Base-by-base conservation (phyloP, 805 yeast genomes). In the Wickerhamiella sergipiensis region DNA sequence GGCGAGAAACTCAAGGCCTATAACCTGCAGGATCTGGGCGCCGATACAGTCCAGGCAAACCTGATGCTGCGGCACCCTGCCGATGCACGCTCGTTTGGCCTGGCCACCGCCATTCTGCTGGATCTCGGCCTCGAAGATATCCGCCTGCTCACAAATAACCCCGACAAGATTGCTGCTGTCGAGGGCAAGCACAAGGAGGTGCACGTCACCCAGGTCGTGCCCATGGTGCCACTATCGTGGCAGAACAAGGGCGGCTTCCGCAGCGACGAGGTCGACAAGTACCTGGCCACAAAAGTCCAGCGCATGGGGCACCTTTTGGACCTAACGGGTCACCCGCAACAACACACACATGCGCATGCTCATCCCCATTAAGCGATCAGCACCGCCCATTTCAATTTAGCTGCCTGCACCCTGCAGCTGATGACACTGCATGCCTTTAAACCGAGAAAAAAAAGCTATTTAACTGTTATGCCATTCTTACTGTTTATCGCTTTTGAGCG, bases 181-280 rank as follows among this genome's bases (percentile, higher is more conserved):
- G 97, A 89, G 67, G 95, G 97, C 42, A 80, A 79, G 61, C 75
- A 86, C 60, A 74, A 83, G 42, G 71, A 77, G 48, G 79, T 92
- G 29, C 75, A 74, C 54, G 97, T 94, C 44, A 74, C 76, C 23
- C 92, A 90, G 65, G 77, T 98, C 57, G 88, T 90, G 2, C 95
- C 99, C 38, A 92, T 92, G 99, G 77, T 92, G 3, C 99, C 99
- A 13, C 74, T 89, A 50, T 89, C 95, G 7, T 92, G 98, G 98
- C 75, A 75, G 62, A 64, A 70, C 53, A 71, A 72, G 50, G 66
- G 67, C 22, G 97, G 97, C 6, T 83, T 92, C 53, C 75, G 81
- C 57, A 78, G 89, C 36, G 76, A 75, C 54, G 99, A 92, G 67
- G 84, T 92, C 31, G 95, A 92, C 59, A 95, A 95, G 1, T 92